Percentiles rank a stretch among this genome's conserved stretches.
Evolutionary conservation across 169 alveolate genomes (phyloP).

Genomic region (Neospora caninum): DNA sequence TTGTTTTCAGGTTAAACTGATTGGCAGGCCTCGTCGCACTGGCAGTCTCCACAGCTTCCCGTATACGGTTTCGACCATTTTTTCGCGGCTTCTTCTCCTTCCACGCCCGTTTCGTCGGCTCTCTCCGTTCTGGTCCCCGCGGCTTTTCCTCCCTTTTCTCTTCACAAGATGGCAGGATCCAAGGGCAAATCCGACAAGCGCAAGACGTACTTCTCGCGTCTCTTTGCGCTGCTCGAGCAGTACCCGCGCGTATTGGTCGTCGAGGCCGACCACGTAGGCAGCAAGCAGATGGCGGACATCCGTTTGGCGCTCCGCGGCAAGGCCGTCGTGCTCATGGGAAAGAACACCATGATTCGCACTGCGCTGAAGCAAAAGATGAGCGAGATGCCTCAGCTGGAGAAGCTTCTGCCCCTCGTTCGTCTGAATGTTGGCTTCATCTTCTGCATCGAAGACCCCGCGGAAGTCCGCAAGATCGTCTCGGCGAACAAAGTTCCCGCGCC

Average conservation of each 20-base stretch:
- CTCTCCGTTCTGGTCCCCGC: background rate
- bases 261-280: slow-evolving; percentile 96
- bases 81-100: background rate
- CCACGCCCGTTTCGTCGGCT: background rate
- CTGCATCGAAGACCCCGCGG: slow-evolving; percentile 94
- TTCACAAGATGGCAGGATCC: background rate
- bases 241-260: slow-evolving; percentile 91
- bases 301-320: slow-evolving; percentile 93
- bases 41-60: slow-evolving; percentile 48
- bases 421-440: slow-evolving; percentile 97
- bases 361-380: slow-evolving; percentile 88
- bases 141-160: background rate
- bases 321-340: slow-evolving; percentile 96
- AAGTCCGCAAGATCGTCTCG: slow-evolving; percentile 87
- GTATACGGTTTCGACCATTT: background rate
- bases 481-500: slow-evolving; percentile 96
- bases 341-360: slow-evolving; percentile 95
- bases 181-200: slow-evolving; percentile 12
- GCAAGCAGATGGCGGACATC: slow-evolving; percentile 93
- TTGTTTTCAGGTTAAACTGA: slow-evolving; percentile 40
- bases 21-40: slow-evolving; percentile 46
- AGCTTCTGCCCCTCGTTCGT: slow-evolving; percentile 87
- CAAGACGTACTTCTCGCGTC: slow-evolving; percentile 57
- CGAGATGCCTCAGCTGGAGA: slow-evolving; percentile 86
- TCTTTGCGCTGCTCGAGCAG: slow-evolving; percentile 29